A percentile compares a stretch with the other conserved stretches of the same genome.
These are phyloP conservation scores for Globisporangium camurandrum DNA, from an alignment of 352 stramenopile genomes.

Conservation along the genomic window DNA sequence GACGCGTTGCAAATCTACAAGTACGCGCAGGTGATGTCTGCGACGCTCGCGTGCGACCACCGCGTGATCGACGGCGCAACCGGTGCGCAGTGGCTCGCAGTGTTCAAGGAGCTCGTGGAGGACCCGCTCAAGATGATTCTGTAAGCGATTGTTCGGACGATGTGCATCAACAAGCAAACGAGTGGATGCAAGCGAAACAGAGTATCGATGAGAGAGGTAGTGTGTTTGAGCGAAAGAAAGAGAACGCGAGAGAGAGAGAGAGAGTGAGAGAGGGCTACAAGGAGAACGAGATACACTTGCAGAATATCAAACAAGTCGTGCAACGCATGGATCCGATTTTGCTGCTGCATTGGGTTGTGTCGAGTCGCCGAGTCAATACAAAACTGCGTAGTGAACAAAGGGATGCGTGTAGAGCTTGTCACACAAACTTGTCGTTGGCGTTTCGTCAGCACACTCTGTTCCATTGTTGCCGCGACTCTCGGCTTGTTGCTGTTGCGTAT, in stretches of 20 bases:
- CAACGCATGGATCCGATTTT: too few species aligned
- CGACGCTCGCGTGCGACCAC: constrained; percentile 96
- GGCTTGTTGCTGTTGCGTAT: too few species aligned
- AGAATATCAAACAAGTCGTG: too few species aligned
- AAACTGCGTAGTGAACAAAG: too few species aligned
- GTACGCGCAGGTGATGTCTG: constrained; percentile 90
- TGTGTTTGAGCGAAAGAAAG: constrained; percentile 1
- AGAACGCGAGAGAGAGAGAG: constrained; percentile 1
- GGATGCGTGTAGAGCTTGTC: too few species aligned
- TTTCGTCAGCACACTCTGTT: too few species aligned
- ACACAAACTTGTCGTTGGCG: too few species aligned
- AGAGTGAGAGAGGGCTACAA: constrained; percentile 4
- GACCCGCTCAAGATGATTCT: constrained; percentile 96
- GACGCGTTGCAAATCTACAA: constrained; percentile 82
- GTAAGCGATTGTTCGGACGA: constrained; percentile 45
- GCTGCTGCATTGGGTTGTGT: too few species aligned
- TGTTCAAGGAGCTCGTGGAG: constrained; percentile 96
- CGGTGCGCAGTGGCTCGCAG: constrained; percentile 92
- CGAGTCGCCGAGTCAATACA: too few species aligned
- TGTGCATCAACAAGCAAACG: background rate
- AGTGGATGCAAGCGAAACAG: background rate
- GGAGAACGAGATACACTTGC: constrained; percentile 1
- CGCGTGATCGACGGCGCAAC: constrained; percentile 96
- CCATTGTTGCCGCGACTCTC: too few species aligned
- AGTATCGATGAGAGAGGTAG: background rate